Evolutionary conservation across 2,329 filamentous ascomycete species (phyloP).

Genomic region (Lachnellula occidentalis): DNA sequence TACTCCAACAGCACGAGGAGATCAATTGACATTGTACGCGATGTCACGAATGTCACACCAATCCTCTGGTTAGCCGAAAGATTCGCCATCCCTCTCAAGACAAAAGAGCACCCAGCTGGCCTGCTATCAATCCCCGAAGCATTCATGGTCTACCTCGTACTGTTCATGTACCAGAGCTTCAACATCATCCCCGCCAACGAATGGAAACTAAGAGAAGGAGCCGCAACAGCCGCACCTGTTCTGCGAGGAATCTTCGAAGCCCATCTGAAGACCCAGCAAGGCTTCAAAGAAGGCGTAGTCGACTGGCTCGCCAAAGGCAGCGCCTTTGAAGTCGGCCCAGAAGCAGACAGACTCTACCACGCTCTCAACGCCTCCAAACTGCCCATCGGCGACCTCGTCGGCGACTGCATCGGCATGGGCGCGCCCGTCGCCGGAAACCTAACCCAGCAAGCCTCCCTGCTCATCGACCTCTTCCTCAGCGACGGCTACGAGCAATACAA

Average conservation of each 20-base stretch:
- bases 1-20: conserved; percentile 38
- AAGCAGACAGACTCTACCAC: conserved; percentile 47
- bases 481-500: conserved; percentile 46
- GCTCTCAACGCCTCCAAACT: conserved; percentile 41
- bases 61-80: conserved; percentile 46
- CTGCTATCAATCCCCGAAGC: conserved; percentile 41
- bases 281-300: conserved; percentile 37
- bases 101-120: conserved; percentile 52
- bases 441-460: conserved; percentile 47
- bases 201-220: conserved; percentile 43
- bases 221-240: conserved; percentile 35
- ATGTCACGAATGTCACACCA: conserved; percentile 55
- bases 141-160: conserved; percentile 39
- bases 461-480: conserved; percentile 48
- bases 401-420: conserved; percentile 44
- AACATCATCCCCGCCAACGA: conserved; percentile 45
- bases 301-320: conserved; percentile 44
- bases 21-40: conserved; percentile 46
- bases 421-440: conserved; percentile 46
- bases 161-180: conserved; percentile 48
- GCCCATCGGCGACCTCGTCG: conserved; percentile 42
- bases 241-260: conserved; percentile 38
- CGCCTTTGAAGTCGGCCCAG: conserved; percentile 42
- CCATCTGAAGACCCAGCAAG: conserved; percentile 41
- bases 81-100: conserved; percentile 56